Base-by-base conservation (phyloP, 1,284 basidiomycete genomes). In the Ustilago trichophora region DNA sequence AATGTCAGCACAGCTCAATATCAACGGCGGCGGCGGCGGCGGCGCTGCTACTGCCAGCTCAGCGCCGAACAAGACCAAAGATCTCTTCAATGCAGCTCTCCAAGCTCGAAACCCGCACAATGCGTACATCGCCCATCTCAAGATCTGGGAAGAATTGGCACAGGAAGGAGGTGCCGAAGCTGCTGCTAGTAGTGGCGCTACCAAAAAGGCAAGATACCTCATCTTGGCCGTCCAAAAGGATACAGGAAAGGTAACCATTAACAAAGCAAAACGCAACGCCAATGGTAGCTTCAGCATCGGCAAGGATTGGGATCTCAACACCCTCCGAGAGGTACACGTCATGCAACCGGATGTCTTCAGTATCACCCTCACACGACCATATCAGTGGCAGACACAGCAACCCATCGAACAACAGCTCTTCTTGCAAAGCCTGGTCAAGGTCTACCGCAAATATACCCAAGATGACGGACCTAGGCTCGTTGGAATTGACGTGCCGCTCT, bases 271-370 rank as follows among this genome's bases (percentile, higher is more conserved):
- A 83, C 83, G 92, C 58, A 98, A 99, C 81, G 89, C 90, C 32
- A 98, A 98, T 78, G 91, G 91, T 32, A 88, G 91, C 0, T 98
- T 96, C 83, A 97, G 93, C 18, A 92, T 97, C 50, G 96, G 96
- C 19, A 99, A 99, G 85, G 93, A 94, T 9, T 99, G 96, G 96
- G 87, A 86, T 65, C 82, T 98, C 35, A 83, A 87, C 41, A 92
- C 95, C 79, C 85, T 98, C 67, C 86, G 90, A 50, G 88, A 84
- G 27, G 82, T 98, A 40, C 89, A 93, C 68, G 89, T 94, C 36
- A 71, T 88, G 29, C 69, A 77, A 47, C 70, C 76, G n/a, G 62
- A 73, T 35, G 26, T 69, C 3, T 78, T 80, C 40, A 67, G 68
- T 24, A 56, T 81, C 22, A 74, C 78, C 7, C 60, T 81, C 3